Evolutionary conservation across 2,329 filamentous ascomycete genomes (phyloP).

Genomic region (Penicillium sumatraense): DNA sequence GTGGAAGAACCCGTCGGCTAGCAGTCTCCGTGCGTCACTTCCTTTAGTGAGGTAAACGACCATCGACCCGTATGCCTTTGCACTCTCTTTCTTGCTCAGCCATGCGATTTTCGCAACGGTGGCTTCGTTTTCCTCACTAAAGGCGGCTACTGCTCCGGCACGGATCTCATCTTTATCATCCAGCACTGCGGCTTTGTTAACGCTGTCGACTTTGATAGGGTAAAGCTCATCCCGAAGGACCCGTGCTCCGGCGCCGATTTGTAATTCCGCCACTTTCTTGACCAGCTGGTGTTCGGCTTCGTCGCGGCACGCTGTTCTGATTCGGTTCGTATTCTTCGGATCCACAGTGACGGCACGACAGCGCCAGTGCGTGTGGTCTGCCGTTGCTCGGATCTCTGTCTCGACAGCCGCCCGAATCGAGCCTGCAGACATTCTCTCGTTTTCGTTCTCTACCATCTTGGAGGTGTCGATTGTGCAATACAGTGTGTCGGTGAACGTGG

Average conservation of each 20-base stretch:
- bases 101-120: constrained; percentile 27
- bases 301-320: constrained; percentile 19
- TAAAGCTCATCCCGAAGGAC: constrained; percentile 24
- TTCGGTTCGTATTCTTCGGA: constrained; percentile 19
- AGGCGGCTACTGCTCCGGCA: constrained; percentile 15
- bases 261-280: constrained; percentile 17
- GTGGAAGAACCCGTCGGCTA: constrained; percentile 26
- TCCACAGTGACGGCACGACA: constrained; percentile 18
- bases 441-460: constrained; percentile 15
- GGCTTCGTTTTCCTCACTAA: constrained; percentile 25
- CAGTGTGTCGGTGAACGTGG: constrained; percentile 22
- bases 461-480: no score
- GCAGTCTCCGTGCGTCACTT: constrained; percentile 24
- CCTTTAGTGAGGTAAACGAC: constrained; percentile 29
- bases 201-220: constrained; percentile 23
- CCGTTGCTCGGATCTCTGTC: constrained; percentile 20
- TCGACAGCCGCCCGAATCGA: constrained; percentile 14
- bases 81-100: constrained; percentile 28
- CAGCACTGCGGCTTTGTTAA: constrained; percentile 19
- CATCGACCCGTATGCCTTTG: constrained; percentile 27
- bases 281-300: constrained; percentile 16
- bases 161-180: constrained; percentile 21
- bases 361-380: constrained; percentile 11
- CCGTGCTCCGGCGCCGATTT: constrained; percentile 15
- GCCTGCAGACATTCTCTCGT: constrained; percentile 14